These are phyloP conservation scores for Oryza brachyantha DNA, from an alignment of 176 grass and related monocot genomes.

Conservation along the genomic window DNA sequence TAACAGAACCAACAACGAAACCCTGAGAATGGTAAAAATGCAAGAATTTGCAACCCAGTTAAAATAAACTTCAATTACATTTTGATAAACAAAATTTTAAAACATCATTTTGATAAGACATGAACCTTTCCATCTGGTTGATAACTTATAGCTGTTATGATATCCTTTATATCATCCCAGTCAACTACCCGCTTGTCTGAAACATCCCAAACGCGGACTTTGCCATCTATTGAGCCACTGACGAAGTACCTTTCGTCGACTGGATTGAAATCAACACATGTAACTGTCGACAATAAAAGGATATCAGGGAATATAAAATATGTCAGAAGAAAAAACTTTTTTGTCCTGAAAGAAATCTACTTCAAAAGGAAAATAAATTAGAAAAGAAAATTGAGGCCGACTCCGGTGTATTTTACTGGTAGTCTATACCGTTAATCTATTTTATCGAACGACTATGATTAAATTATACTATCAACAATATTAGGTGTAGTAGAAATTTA, in stretches of 20 bases:
- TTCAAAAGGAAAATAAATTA: neutral
- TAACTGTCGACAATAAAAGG: slow-evolving; percentile 41
- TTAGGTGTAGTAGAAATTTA: no score
- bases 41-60: neutral
- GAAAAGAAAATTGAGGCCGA: neutral
- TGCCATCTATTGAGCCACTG: slow-evolving; percentile 78
- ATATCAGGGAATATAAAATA: neutral
- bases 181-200: slow-evolving; percentile 66
- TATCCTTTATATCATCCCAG: slow-evolving; percentile 55
- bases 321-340: neutral
- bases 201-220: slow-evolving; percentile 73
- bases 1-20: slow-evolving; percentile 54
- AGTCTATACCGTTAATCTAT: no score
- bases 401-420: no score
- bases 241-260: slow-evolving; percentile 58
- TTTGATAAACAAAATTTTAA: neutral
- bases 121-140: slow-evolving; percentile 68
- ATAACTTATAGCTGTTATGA: slow-evolving; percentile 67
- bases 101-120: neutral
- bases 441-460: no score
- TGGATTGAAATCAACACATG: slow-evolving; percentile 72
- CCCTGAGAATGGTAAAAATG: slow-evolving; percentile 43
- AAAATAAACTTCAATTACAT: neutral
- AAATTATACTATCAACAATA: no score
- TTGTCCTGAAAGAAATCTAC: neutral